Conservation (phyloP, 768 basidiomycete species). For the Mycena maculata region DNA sequence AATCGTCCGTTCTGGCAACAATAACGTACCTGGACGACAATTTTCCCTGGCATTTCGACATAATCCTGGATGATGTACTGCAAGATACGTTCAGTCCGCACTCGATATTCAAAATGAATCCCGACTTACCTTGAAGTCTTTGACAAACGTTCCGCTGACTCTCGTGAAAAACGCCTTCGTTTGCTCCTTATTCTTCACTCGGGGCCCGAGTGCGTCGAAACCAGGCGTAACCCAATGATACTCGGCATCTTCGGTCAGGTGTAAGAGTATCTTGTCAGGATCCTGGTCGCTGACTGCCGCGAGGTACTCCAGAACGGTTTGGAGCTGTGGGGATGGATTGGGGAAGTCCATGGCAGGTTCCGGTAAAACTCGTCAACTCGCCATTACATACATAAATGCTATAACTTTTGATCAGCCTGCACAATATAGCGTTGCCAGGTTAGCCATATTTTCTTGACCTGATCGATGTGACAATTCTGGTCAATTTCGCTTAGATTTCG, state of each 20-base stretch:
- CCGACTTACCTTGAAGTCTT: not conserved
- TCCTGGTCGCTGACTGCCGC: not conserved
- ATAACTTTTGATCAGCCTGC: too few species aligned
- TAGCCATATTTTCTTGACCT: too few species aligned
- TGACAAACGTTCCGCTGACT: not conserved
- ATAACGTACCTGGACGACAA: not conserved
- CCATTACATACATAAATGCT: too few species aligned
- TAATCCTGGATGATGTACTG: conserved; percentile 2
- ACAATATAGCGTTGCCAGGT: too few species aligned
- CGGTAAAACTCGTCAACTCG: too few species aligned
- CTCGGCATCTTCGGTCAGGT: not conserved
- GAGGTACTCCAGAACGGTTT: not conserved
- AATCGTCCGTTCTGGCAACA: not conserved
- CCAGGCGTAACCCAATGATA: conserved; percentile 7
- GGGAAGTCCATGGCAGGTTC: conserved; percentile 9
- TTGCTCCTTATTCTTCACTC: not conserved
- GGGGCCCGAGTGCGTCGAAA: conserved; percentile 5
- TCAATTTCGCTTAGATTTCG: too few species aligned
- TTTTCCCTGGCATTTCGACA: conserved; percentile 9
- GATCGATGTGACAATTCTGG: too few species aligned
- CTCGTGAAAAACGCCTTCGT: not conserved
- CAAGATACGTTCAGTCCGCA: not conserved
- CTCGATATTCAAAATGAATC: not conserved
- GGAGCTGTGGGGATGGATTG: conserved; percentile 1
- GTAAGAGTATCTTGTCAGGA: not conserved